Conservation (phyloP, 2,329 filamentous ascomycete genomes). For the Aspergillus sergii region DNA sequence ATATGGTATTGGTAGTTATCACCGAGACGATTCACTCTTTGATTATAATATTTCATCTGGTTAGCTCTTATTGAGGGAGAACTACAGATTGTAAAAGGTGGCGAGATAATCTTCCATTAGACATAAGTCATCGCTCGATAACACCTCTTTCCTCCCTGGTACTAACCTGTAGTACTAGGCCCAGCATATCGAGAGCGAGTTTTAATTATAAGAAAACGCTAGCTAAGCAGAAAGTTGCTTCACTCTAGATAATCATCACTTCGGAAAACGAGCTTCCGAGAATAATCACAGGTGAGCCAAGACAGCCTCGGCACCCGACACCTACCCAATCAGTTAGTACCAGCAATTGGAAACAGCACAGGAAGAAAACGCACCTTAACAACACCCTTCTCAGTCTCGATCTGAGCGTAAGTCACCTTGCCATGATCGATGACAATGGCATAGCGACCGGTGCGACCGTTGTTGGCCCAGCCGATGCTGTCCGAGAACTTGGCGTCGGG, state of each 20-base stretch:
- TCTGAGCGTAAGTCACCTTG: conserved; percentile 77
- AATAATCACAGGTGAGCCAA: conserved; percentile 32
- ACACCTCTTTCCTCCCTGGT: not conserved
- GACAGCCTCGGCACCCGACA: conserved; percentile 37
- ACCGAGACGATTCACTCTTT: not conserved
- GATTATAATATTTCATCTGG: fast-evolving
- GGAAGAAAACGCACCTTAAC: conserved; percentile 32
- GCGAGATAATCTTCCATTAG: not conserved
- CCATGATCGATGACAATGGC: conserved; percentile 80
- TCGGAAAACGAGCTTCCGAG: not conserved
- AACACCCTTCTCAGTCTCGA: conserved; percentile 56
- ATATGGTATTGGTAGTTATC: not conserved
- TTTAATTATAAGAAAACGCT: not conserved
- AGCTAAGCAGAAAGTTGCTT: not conserved
- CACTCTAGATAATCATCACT: too few species aligned
- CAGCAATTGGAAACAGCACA: not conserved
- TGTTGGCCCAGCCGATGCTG: conserved; percentile 70
- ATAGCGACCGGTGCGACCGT: conserved; percentile 72
- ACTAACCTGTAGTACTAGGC: not conserved
- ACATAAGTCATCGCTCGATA: not conserved
- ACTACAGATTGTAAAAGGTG: not conserved
- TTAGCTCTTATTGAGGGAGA: not conserved
- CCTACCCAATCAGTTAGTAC: conserved; percentile 19
- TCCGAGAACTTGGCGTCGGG: conserved; percentile 70
- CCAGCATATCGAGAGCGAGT: not conserved